Evolutionary conservation across 768 basidiomycete species (phyloP).

Genomic region (Boletus speciosus): DNA sequence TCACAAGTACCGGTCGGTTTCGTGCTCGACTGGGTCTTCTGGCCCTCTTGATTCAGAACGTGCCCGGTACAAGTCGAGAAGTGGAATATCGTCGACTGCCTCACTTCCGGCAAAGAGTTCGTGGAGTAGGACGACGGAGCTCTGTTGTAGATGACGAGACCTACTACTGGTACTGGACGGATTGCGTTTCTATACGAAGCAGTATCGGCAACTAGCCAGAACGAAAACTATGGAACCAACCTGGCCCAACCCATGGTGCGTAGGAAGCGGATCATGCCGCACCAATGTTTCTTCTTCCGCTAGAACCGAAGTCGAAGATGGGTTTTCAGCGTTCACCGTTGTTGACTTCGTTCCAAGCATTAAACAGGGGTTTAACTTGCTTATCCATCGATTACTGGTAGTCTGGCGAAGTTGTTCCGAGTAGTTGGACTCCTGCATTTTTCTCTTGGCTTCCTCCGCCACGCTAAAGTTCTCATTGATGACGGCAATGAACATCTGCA

Average conservation of each 20-base stretch:
- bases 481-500: slow-evolving; percentile 97
- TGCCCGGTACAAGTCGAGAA: slow-evolving; percentile 48
- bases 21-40: slow-evolving; percentile 44
- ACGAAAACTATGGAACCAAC: slow-evolving; percentile 24
- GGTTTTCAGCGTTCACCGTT: slow-evolving; percentile 62
- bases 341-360: slow-evolving; percentile 74
- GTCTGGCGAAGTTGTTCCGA: slow-evolving; percentile 56
- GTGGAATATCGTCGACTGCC: slow-evolving; percentile 52
- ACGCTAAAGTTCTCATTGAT: slow-evolving; percentile 95
- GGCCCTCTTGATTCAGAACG: slow-evolving; percentile 31
- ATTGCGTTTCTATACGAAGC: slow-evolving; percentile 11
- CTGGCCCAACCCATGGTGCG: slow-evolving; percentile 24
- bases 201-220: slow-evolving; percentile 12
- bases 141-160: slow-evolving; percentile 50
- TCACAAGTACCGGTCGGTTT: slow-evolving; percentile 73
- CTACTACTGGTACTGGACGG: slow-evolving; percentile 26
- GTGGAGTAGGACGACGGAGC: slow-evolving; percentile 59
- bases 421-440: slow-evolving; percentile 71
- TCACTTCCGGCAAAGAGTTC: slow-evolving; percentile 61
- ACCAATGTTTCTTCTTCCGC: slow-evolving; percentile 77
- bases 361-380: slow-evolving; percentile 82
- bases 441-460: slow-evolving; percentile 86
- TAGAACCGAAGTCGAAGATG: slow-evolving; percentile 72
- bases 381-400: slow-evolving; percentile 57
- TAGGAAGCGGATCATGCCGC: slow-evolving; percentile 49